A percentile compares a stretch with the other conserved stretches of the same genome.
Evolutionary conservation across 805 yeast genomes (phyloP).

Genomic region (Metschnikowia kofuensis): DNA sequence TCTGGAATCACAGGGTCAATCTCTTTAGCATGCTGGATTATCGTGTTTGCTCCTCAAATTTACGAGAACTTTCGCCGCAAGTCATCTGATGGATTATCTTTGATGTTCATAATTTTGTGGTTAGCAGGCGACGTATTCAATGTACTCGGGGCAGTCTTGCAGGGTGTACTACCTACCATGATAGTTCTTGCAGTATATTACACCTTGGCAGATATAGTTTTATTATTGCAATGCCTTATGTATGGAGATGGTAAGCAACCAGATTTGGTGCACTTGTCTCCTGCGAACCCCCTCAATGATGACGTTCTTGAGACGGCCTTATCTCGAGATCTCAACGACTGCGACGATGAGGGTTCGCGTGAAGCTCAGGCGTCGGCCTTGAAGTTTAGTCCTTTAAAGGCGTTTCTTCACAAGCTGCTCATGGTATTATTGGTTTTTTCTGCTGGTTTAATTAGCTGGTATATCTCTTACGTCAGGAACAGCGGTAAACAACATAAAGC

Average conservation of each 20-base stretch:
- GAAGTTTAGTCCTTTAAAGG: slow-evolving; percentile 20
- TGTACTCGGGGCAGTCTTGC: slow-evolving; percentile 85
- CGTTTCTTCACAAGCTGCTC: slow-evolving; percentile 32
- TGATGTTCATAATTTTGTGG: slow-evolving; percentile 87
- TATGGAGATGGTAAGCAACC: slow-evolving; percentile 65
- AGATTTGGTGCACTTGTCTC: slow-evolving; percentile 78
- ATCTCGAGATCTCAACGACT: slow-evolving; percentile 34
- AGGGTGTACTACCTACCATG: slow-evolving; percentile 93
- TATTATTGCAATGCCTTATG: slow-evolving; percentile 77
- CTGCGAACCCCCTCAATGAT: slow-evolving; percentile 81
- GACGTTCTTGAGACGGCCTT: slow-evolving; percentile 62
- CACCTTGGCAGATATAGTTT: slow-evolving; percentile 83
- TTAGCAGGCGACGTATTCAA: slow-evolving; percentile 91
- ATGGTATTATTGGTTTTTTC: slow-evolving; percentile 66
- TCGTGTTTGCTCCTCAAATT: slow-evolving; percentile 95
- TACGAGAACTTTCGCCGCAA: slow-evolving; percentile 85
- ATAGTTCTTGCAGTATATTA: slow-evolving; percentile 87
- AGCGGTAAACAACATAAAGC: slow-evolving; percentile 29
- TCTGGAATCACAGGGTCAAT: slow-evolving; percentile 83
- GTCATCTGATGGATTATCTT: slow-evolving; percentile 85
- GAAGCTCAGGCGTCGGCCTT: slow-evolving; percentile 24
- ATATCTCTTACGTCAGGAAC: slow-evolving; percentile 54
- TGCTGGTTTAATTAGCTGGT: slow-evolving; percentile 89
- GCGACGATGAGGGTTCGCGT: slow-evolving; percentile 17
- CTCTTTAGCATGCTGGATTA: slow-evolving; percentile 96